Conservation (phyloP, 345 rosid genomes). For the Gossypium turneri region DNA sequence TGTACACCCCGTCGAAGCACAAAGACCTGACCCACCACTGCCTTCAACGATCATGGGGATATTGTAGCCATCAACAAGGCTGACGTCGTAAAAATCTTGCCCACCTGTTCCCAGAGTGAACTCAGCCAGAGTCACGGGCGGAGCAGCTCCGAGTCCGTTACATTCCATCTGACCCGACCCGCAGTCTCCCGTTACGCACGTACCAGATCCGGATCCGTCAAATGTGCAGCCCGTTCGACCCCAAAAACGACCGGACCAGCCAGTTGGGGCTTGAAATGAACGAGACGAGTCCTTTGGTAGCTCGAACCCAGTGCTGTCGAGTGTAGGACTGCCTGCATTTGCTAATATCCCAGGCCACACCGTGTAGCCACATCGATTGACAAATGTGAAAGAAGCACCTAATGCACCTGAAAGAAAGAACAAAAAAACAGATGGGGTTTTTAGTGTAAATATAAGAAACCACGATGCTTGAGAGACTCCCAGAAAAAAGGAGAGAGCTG, state of each 20-base stretch:
- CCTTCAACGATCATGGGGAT: conserved; percentile 77
- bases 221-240: conserved; percentile 64
- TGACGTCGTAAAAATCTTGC: conserved; percentile 88
- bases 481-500: background rate
- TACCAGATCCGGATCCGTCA: conserved; percentile 51
- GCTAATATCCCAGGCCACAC: conserved; percentile 80
- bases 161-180: conserved; percentile 70
- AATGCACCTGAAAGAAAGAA: conserved; percentile 1
- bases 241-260: conserved; percentile 88
- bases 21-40: conserved; percentile 69
- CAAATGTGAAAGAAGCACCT: conserved; percentile 60
- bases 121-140: conserved; percentile 83
- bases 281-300: conserved; percentile 51
- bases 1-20: conserved; percentile 73
- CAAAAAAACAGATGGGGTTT: background rate
- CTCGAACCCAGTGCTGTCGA: conserved; percentile 61
- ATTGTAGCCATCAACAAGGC: conserved; percentile 94
- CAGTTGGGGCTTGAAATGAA: conserved; percentile 65
- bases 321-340: conserved; percentile 55
- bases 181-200: conserved; percentile 69
- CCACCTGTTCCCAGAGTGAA: conserved; percentile 80
- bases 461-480: background rate
- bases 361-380: conserved; percentile 51
- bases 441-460: background rate
- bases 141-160: conserved; percentile 69